phyloP scores from a whole-genome alignment of 768 basidiomycete genomes.

The Leccinum longicurvipes region DNA sequence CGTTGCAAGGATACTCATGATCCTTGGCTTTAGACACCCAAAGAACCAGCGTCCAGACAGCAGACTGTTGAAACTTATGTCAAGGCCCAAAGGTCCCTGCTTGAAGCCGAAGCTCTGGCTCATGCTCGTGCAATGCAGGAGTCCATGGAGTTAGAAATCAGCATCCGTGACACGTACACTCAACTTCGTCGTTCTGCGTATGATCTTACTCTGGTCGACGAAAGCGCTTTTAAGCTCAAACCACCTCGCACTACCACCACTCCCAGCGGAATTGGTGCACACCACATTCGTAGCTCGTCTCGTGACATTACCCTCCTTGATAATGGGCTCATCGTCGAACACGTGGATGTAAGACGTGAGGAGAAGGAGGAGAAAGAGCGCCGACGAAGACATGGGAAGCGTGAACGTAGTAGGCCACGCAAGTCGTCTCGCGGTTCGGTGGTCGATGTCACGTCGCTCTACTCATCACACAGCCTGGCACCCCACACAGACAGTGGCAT shows the following conservation, averaged over 20 bases:
- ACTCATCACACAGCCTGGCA: conserved; percentile 60
- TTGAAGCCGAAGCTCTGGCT: conserved; percentile 80
- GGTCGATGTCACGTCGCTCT: conserved; percentile 70
- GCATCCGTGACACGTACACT: conserved; percentile 76
- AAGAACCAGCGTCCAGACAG: conserved; percentile 82
- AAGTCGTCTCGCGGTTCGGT: conserved; percentile 71
- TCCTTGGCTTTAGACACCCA: conserved; percentile 64
- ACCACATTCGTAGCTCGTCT: conserved; percentile 48
- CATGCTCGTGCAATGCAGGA: conserved; percentile 77
- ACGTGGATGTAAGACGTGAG: conserved; percentile 77
- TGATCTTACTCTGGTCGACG: conserved; percentile 53
- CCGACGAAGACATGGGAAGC: conserved; percentile 63
- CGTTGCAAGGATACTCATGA: conserved; percentile 6
- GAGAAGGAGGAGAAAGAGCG: conserved; percentile 74
- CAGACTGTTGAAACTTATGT: conserved; percentile 82
- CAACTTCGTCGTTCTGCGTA: conserved; percentile 78
- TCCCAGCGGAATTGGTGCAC: conserved; percentile 33
- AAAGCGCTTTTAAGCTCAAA: conserved; percentile 68
- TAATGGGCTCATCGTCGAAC: conserved; percentile 87
- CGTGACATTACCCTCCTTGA: conserved; percentile 79
- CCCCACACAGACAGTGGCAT: conserved; percentile 57
- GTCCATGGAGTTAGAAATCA: conserved; percentile 68
- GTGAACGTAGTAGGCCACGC: conserved; percentile 52
- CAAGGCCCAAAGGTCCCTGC: conserved; percentile 71
- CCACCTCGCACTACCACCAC: conserved; percentile 43